A percentile compares a stretch with the other conserved stretches of the same genome.
phyloP scores from a whole-genome alignment of 495 filamentous ascomycete species.

The Podospora australis region DNA sequence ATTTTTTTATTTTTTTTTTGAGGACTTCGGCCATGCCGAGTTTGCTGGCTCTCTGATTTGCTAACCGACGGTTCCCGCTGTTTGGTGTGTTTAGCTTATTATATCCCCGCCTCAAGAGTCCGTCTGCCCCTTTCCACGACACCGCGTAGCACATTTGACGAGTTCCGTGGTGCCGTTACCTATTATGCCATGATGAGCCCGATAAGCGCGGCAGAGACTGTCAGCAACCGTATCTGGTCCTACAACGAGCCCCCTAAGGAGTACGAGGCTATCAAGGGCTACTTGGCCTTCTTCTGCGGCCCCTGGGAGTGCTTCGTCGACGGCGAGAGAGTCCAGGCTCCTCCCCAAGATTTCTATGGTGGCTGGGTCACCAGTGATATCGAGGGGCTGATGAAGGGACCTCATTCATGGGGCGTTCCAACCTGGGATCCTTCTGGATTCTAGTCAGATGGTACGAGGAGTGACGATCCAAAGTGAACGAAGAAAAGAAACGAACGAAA shows the following conservation, averaged over 20 bases:
- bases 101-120: slow-evolving; percentile 42
- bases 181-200: slow-evolving; percentile 40
- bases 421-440: slow-evolving; percentile 27
- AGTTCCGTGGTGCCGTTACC: slow-evolving; percentile 52
- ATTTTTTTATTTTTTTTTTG: too few relatives aligned
- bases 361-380: slow-evolving; percentile 54
- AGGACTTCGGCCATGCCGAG: too few relatives aligned
- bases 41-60: neutral
- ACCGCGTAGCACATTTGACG: slow-evolving; percentile 42
- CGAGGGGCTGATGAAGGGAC: slow-evolving; percentile 47
- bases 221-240: slow-evolving; percentile 48
- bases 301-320: slow-evolving; percentile 57
- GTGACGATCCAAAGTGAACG: neutral
- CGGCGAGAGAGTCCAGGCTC: slow-evolving; percentile 50
- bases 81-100: slow-evolving; percentile 32
- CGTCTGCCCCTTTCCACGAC: slow-evolving; percentile 38
- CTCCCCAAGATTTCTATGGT: slow-evolving; percentile 54
- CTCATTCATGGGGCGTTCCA: slow-evolving; percentile 29
- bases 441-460: neutral
- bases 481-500: slow-evolving; percentile 1
- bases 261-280: slow-evolving; percentile 45
- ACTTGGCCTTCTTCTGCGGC: slow-evolving; percentile 46
- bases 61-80: slow-evolving; percentile 5
- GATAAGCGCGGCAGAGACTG: slow-evolving; percentile 26
- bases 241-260: slow-evolving; percentile 44